Percentiles rank a stretch among this genome's conserved stretches.
Evolutionary conservation across 345 rosid genomes (phyloP).

Genomic region (Sisymbrium altissimum): DNA sequence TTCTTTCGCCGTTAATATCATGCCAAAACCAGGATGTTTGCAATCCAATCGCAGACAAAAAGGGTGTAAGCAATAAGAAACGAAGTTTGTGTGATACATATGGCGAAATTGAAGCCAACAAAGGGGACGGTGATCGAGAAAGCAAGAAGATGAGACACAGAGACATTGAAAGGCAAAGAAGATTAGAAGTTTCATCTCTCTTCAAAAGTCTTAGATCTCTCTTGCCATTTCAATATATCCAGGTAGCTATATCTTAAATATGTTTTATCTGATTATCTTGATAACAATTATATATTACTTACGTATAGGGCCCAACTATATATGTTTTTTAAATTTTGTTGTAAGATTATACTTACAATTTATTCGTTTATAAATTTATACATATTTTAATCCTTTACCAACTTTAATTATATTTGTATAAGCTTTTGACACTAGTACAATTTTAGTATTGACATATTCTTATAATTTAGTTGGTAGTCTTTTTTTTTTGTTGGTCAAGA

Average conservation of each 20-base stretch:
- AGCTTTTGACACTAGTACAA: neutral
- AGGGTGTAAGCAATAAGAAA: slow-evolving; percentile 15
- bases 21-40: slow-evolving; percentile 6
- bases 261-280: neutral
- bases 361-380: neutral
- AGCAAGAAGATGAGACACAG: slow-evolving; percentile 33
- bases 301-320: neutral
- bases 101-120: neutral
- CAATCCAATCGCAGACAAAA: neutral
- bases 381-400: neutral
- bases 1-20: slow-evolving; percentile 9
- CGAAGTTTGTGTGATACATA: slow-evolving; percentile 17
- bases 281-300: neutral
- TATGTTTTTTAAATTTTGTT: too few relatives aligned
- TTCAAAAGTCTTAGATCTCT: slow-evolving; percentile 31
- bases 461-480: neutral
- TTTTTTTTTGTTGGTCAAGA: too few relatives aligned
- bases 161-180: slow-evolving; percentile 34
- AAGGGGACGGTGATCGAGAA: slow-evolving; percentile 4
- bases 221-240: slow-evolving; percentile 34
- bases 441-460: neutral
- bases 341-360: neutral
- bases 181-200: slow-evolving; percentile 32
- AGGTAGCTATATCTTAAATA: slow-evolving; percentile 4
- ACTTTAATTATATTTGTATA: neutral